phyloP scores from a whole-genome alignment of 2,329 filamentous ascomycete species.

The Alternaria solani region DNA sequence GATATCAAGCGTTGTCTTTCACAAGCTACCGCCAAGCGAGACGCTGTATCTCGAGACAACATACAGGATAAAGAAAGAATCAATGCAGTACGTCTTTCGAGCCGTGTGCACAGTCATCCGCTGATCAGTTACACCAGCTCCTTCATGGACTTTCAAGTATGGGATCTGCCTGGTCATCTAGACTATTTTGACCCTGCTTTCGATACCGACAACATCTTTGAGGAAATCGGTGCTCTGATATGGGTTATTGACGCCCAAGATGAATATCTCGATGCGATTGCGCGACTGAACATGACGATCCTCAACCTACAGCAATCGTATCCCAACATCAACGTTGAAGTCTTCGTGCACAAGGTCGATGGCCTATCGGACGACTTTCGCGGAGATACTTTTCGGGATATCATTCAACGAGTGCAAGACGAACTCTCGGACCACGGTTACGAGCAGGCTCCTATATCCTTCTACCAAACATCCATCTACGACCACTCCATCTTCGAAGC shows the following conservation, averaged over 20 bases:
- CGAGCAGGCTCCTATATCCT: constrained; percentile 91
- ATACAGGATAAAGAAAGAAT: constrained; percentile 90
- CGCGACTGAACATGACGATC: constrained; percentile 86
- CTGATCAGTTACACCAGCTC: constrained; percentile 65
- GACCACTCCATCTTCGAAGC: constrained; percentile 98
- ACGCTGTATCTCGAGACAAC: constrained; percentile 96
- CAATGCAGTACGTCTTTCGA: constrained; percentile 77
- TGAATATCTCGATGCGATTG: constrained; percentile 92
- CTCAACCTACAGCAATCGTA: constrained; percentile 87
- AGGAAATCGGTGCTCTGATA: constrained; percentile 90
- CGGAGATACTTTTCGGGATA: constrained; percentile 93
- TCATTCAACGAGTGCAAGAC: constrained; percentile 94
- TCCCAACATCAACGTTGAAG: constrained; percentile 94
- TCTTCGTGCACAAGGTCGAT: constrained; percentile 99
- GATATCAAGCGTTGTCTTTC: constrained; percentile 98
- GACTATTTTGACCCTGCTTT: constrained; percentile 90
- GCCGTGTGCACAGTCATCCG: background rate
- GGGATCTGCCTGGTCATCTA: constrained; percentile 95
- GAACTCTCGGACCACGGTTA: constrained; percentile 93
- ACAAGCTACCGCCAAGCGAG: constrained; percentile 95
- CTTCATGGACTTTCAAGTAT: constrained; percentile 99
- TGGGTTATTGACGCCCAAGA: constrained; percentile 99
- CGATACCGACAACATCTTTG: constrained; percentile 92
- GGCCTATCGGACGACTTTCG: constrained; percentile 97
- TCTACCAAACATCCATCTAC: constrained; percentile 97